These are phyloP conservation scores for Cutaneotrichosporon spelunceum DNA, from an alignment of 1,284 basidiomycete species.

Conservation along the genomic window DNA sequence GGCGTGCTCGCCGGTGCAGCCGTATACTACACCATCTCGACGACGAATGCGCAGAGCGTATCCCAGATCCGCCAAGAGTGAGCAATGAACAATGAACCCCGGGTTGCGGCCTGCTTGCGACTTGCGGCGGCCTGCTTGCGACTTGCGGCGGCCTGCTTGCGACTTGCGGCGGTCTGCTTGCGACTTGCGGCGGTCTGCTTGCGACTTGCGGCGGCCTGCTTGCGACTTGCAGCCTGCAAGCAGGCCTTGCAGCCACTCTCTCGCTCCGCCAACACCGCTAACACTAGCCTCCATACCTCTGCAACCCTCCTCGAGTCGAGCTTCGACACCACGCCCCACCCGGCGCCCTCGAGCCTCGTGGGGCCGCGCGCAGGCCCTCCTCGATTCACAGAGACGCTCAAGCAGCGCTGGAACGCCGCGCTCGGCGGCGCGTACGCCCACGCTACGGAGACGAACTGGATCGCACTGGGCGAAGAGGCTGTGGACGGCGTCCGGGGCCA, in stretches of 20 bases:
- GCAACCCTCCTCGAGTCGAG: constrained; percentile 28
- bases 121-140: too few relatives aligned
- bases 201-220: too few relatives aligned
- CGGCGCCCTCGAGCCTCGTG: constrained; percentile 34
- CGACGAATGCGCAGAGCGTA: constrained; percentile 29
- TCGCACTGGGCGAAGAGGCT: constrained; percentile 25
- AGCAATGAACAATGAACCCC: too few relatives aligned
- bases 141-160: too few relatives aligned
- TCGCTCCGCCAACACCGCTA: not conserved
- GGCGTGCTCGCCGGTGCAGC: constrained; percentile 45
- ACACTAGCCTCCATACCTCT: constrained; percentile 9
- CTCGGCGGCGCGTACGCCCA: constrained; percentile 25
- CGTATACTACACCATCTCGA: constrained; percentile 49
- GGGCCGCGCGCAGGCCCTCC: constrained; percentile 24
- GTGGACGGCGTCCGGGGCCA: constrained; percentile 11
- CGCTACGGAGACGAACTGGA: constrained; percentile 36
- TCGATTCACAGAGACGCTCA: constrained; percentile 34
- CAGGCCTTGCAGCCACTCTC: too few relatives aligned
- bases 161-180: too few relatives aligned
- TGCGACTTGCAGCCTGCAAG: too few relatives aligned
- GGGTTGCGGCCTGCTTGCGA: too few relatives aligned
- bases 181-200: too few relatives aligned
- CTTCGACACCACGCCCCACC: constrained; percentile 30
- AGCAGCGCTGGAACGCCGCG: constrained; percentile 41
- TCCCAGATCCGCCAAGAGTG: constrained; percentile 36